Evolutionary conservation across 306 rosid species (phyloP).

Genomic region (Vachellia pachyceras): DNA sequence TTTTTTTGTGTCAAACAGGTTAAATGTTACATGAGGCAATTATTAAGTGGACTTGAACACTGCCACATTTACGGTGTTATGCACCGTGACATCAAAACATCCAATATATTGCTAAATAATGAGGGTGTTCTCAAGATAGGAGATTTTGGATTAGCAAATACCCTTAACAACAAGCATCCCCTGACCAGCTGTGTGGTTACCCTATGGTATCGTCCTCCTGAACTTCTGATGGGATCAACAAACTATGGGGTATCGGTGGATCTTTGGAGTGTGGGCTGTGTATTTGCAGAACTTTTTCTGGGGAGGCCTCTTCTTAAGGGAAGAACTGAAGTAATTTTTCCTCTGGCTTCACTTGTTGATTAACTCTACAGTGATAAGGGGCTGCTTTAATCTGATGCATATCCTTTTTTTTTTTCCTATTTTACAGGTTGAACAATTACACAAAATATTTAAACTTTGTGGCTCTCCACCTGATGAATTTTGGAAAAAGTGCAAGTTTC

Average conservation of each 20-base stretch:
- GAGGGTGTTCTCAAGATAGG: slow-evolving; percentile 89
- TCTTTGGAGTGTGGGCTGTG: slow-evolving; percentile 97
- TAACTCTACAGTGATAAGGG: slow-evolving; percentile 19
- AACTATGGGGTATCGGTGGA: slow-evolving; percentile 84
- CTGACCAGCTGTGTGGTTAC: slow-evolving; percentile 98
- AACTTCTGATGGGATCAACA: slow-evolving; percentile 93
- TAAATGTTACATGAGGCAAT: slow-evolving; percentile 95
- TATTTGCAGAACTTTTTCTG: slow-evolving; percentile 85
- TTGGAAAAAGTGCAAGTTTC: slow-evolving; percentile 86
- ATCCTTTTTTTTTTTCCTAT: slow-evolving; percentile 28
- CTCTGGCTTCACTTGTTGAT: slow-evolving; percentile 23
- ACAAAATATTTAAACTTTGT: slow-evolving; percentile 92
- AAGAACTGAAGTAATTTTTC: slow-evolving; percentile 79
- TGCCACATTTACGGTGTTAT: slow-evolving; percentile 88
- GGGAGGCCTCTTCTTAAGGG: slow-evolving; percentile 92
- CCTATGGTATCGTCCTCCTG: slow-evolving; percentile 99
- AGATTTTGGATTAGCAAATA: slow-evolving; percentile 96
- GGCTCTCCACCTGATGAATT: slow-evolving; percentile 92
- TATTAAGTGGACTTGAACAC: slow-evolving; percentile 89
- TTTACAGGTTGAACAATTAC: slow-evolving; percentile 90
- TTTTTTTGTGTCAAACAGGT: slow-evolving; percentile 62
- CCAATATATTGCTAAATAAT: slow-evolving; percentile 89
- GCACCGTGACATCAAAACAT: slow-evolving; percentile 92
- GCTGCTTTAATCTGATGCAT: slow-evolving; percentile 19
- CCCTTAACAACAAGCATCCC: slow-evolving; percentile 62